phyloP scores from a whole-genome alignment of 73 alveolate genomes.

The Paramecium sonneborni region DNA sequence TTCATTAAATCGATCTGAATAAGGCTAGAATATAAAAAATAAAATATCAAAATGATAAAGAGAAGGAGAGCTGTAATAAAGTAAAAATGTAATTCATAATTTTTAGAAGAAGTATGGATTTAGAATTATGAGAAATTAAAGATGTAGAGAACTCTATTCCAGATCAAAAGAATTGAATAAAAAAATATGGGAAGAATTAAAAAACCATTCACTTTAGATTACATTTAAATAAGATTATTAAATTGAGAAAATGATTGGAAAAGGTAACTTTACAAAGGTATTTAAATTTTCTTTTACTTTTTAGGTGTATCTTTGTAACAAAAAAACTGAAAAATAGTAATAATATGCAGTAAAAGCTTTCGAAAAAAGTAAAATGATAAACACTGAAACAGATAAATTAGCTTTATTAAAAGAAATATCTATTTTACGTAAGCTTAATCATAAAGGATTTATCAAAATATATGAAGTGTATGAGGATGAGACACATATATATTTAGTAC shows the following conservation, averaged over 20 bases:
- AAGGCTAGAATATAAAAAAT: neutral
- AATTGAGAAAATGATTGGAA: neutral
- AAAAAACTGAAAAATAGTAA: neutral
- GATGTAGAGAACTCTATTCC: neutral
- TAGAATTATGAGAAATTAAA: neutral
- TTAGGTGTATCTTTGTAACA: conserved; percentile 56
- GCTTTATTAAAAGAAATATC: conserved; percentile 62
- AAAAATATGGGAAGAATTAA: neutral
- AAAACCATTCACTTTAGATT: neutral
- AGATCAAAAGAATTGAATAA: neutral
- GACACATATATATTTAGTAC: conserved; percentile 63
- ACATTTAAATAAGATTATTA: neutral
- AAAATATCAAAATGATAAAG: neutral
- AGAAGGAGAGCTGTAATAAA: neutral
- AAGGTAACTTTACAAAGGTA: conserved; percentile 43
- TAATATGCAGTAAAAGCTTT: conserved; percentile 63
- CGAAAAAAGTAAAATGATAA: conserved; percentile 9
- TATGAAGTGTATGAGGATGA: conserved; percentile 74
- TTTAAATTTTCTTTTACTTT: neutral
- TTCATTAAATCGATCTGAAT: neutral
- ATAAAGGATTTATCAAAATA: conserved; percentile 47
- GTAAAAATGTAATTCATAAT: neutral
- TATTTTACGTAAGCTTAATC: conserved; percentile 11
- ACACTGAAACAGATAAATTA: neutral
- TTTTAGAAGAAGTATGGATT: conserved; percentile 41